A percentile compares a stretch with the other conserved stretches of the same genome.
These are phyloP conservation scores for Phytopythium mirpurense DNA, from an alignment of 352 stramenopile genomes.

Conservation along the genomic window DNA sequence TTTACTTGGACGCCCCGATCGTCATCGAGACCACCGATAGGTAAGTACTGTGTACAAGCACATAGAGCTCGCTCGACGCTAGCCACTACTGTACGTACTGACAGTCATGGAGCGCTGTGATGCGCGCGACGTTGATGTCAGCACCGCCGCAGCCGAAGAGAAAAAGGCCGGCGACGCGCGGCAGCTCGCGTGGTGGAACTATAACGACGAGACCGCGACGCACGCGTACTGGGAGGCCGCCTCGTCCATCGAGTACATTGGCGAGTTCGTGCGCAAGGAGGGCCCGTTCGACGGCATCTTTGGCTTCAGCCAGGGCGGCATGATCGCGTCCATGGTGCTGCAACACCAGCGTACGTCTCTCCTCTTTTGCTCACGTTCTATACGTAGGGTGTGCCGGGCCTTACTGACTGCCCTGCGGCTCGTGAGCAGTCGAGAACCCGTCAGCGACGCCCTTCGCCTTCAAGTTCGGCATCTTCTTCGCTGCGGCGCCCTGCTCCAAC, in stretches of 20 bases:
- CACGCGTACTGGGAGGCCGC: conserved; percentile 33
- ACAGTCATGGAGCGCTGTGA: neutral
- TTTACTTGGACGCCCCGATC: conserved; percentile 63
- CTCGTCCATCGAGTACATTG: conserved; percentile 50
- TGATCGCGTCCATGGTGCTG: conserved; percentile 44
- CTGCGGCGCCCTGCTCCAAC: conserved; percentile 29
- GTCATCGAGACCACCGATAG: conserved; percentile 33
- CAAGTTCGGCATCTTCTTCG: conserved; percentile 66
- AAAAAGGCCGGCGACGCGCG: conserved; percentile 21
- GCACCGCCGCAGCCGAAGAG: neutral
- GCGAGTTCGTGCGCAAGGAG: conserved; percentile 36
- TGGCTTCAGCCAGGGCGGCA: conserved; percentile 62
- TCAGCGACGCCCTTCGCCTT: conserved; percentile 47
- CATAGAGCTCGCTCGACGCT: too few relatives aligned
- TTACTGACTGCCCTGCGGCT: neutral
- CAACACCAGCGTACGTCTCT: conserved; percentile 39
- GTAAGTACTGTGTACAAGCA: neutral
- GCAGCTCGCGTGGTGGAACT: conserved; percentile 76
- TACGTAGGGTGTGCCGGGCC: too few relatives aligned
- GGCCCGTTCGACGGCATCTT: conserved; percentile 65
- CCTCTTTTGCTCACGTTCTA: too few relatives aligned
- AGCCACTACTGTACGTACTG: conserved; percentile 18
- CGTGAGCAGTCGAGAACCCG: conserved; percentile 22
- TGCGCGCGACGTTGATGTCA: neutral
- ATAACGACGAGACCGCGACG: conserved; percentile 28